Evolutionary conservation across 495 filamentous ascomycete species (phyloP).

Genomic region (Penicillium parvum): DNA sequence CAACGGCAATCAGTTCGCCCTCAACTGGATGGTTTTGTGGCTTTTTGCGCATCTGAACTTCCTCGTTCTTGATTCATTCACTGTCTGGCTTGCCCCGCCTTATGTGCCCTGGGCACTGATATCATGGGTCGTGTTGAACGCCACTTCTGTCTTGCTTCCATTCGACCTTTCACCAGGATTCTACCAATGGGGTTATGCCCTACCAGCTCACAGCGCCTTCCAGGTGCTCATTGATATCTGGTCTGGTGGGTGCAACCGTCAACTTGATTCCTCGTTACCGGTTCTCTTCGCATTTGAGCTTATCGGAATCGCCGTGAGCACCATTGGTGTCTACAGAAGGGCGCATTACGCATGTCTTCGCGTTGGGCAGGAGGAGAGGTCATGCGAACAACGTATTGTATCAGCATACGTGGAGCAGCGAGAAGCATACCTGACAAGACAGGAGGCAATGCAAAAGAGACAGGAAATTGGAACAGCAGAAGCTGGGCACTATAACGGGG

Average conservation of each 20-base stretch:
- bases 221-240: slow-evolving; percentile 44
- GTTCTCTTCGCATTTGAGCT: slow-evolving; percentile 42
- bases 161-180: slow-evolving; percentile 45
- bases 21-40: slow-evolving; percentile 48
- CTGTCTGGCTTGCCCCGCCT: slow-evolving; percentile 37
- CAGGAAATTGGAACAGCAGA: slow-evolving; percentile 1
- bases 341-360: slow-evolving; percentile 34
- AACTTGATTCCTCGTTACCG: slow-evolving; percentile 38
- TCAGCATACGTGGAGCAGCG: slow-evolving; percentile 19
- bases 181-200: slow-evolving; percentile 41
- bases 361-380: slow-evolving; percentile 24
- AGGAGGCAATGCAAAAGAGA: not conserved
- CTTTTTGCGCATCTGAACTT: slow-evolving; percentile 51
- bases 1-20: slow-evolving; percentile 40
- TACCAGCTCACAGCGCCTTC: slow-evolving; percentile 47
- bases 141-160: slow-evolving; percentile 43
- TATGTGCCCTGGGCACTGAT: slow-evolving; percentile 46
- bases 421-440: not conserved
- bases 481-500: slow-evolving; percentile 8
- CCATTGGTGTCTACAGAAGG: slow-evolving; percentile 38
- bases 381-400: slow-evolving; percentile 21
- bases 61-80: slow-evolving; percentile 44
- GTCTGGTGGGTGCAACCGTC: slow-evolving; percentile 45
- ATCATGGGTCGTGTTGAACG: slow-evolving; percentile 45
- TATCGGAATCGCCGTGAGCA: slow-evolving; percentile 20